Base-by-base conservation (phyloP, 768 basidiomycete genomes). In the Suillus occidentalis region DNA sequence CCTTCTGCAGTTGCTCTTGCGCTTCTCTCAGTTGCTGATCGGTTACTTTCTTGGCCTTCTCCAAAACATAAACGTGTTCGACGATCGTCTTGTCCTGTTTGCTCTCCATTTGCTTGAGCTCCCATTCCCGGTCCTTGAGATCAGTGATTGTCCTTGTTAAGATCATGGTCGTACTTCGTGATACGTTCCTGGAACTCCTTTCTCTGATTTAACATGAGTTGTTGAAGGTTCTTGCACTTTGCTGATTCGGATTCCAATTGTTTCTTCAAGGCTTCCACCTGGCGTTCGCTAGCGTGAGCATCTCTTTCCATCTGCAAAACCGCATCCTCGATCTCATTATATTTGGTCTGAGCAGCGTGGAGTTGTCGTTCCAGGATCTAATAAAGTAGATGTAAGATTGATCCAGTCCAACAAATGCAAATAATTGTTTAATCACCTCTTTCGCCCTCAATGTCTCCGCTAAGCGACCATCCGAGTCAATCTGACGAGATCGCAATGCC, bases 51-150 rank as follows among this genome's bases (percentile, higher is more conserved):
- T 98, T 99, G 18, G 97, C 97, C 73, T 96, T 93, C 74, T 98
- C 95, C 13, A 97, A 83, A 36, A 98, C 97, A 73, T 99, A 90
- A 31, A 97, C 94, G 72, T 99, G 97, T 76, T 99, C 96, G 52
- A 99, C 95, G 65, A 97, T 96, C n/a, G 93, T 97, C 80, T 96
- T 98, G 81, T 98, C 94, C 72, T 97, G 91, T 72, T 85, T 88
- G 3, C 92, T 90, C 61, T 91, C 88, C 10, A 98, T 79, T 68
- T 96, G 91, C 68, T 89, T 92, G 67, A 94, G 85, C 63, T 96
- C 92, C 86, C 89, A 90, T 70, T 97, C 93, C 57, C 90, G 87
- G 50, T 82, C 83, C 73, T 92, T 90, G 57, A 97, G 80, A 65
- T 96, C 93, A 9, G 84, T 83, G n/a, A 91, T 80, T 12, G 89